A percentile compares a stretch with the other conserved stretches of the same genome.
phyloP scores from a whole-genome alignment of 2,329 filamentous ascomycete species.

The Phialophora tarda region DNA sequence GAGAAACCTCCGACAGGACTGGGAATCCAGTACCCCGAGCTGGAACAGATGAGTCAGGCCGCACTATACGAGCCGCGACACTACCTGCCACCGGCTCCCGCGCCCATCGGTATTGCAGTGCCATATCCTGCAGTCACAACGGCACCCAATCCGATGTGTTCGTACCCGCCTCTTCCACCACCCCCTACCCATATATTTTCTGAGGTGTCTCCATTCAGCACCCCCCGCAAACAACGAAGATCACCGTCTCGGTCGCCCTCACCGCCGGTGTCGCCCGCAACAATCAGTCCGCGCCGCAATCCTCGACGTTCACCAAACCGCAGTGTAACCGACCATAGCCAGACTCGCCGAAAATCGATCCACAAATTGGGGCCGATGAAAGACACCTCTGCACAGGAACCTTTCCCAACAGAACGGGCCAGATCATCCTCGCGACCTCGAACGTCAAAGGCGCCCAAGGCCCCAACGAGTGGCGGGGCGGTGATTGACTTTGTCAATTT shows the following conservation, averaged over 20 bases:
- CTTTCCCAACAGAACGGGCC: constrained; percentile 38
- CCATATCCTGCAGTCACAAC: constrained; percentile 28
- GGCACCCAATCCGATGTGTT: constrained; percentile 40
- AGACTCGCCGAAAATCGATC: constrained; percentile 47
- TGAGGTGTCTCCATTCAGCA: constrained; percentile 45
- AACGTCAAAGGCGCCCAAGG: constrained; percentile 41
- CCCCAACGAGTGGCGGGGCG: constrained; percentile 39
- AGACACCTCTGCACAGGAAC: constrained; percentile 40
- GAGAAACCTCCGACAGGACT: constrained; percentile 20
- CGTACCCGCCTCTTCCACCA: constrained; percentile 49
- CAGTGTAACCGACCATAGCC: constrained; percentile 41
- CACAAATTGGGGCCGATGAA: constrained; percentile 49
- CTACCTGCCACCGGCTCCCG: constrained; percentile 2
- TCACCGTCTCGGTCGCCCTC: constrained; percentile 43
- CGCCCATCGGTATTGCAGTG: constrained; percentile 27
- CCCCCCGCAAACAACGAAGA: constrained; percentile 40
- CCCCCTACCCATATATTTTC: constrained; percentile 47
- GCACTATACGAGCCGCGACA: constrained; percentile 40
- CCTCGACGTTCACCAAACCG: constrained; percentile 39
- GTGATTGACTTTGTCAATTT: constrained; percentile 77
- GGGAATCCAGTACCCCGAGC: constrained; percentile 32
- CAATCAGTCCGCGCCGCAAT: constrained; percentile 43
- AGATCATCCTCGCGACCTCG: constrained; percentile 34
- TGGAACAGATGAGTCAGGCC: constrained; percentile 47
- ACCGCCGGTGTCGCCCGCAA: constrained; percentile 48